Evolutionary conservation across 1,284 basidiomycete genomes (phyloP).

Genomic region (Fomitiporia mediterranea): DNA sequence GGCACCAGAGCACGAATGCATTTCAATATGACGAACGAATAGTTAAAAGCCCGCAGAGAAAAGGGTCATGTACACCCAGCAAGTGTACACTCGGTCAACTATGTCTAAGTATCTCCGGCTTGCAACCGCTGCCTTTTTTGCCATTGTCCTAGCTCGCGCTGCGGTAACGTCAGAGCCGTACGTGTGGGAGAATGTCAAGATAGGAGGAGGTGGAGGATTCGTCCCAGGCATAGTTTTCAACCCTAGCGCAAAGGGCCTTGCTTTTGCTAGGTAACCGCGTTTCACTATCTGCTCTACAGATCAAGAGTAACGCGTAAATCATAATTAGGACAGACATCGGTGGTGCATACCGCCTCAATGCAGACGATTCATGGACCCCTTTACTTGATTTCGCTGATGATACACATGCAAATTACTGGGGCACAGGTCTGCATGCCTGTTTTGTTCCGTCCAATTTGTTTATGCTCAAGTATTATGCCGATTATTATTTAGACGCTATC

Average conservation of each 20-base stretch:
- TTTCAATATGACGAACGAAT: too few species aligned
- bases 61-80: too few species aligned
- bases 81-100: too few species aligned
- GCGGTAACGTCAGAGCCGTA: slow-evolving; percentile 46
- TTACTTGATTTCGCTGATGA: slow-evolving; percentile 25
- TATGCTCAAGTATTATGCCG: too few species aligned
- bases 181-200: slow-evolving; percentile 62
- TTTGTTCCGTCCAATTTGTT: too few species aligned
- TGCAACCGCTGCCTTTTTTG: neutral
- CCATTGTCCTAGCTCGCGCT: slow-evolving; percentile 5
- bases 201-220: slow-evolving; percentile 47
- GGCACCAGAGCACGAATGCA: too few species aligned
- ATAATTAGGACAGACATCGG: slow-evolving; percentile 17
- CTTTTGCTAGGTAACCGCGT: slow-evolving; percentile 9
- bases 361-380: slow-evolving; percentile 24
- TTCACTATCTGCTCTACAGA: neutral
- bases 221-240: slow-evolving; percentile 60
- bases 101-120: neutral
- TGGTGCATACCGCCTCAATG: slow-evolving; percentile 24
- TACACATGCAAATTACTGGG: slow-evolving; percentile 21
- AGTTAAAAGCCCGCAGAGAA: too few species aligned
- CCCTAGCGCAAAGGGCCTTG: slow-evolving; percentile 46
- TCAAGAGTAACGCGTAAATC: neutral
- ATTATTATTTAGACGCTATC: slow-evolving; percentile 20
- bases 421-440: slow-evolving; percentile 9